phyloP scores from a whole-genome alignment of 352 stramenopile genomes.

The Aphanomyces euteiches region DNA sequence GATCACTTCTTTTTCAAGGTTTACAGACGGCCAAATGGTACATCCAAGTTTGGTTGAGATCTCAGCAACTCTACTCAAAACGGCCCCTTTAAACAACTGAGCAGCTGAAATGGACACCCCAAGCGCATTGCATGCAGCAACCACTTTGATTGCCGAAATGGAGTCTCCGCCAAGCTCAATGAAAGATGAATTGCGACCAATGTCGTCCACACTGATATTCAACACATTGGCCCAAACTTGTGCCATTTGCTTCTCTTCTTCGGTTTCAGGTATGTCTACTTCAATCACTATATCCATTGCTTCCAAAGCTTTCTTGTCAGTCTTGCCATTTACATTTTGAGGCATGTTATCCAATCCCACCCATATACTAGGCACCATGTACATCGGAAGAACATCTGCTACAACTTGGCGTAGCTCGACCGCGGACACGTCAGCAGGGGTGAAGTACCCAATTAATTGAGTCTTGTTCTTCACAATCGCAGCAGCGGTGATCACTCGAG shows the following conservation, averaged over 20 bases:
- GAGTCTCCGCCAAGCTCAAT: constrained; percentile 75
- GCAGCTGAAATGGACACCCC: not conserved
- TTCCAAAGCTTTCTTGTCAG: constrained; percentile 87
- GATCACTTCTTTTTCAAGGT: not conserved
- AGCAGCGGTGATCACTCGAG: constrained; percentile 77
- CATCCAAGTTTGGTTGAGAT: not conserved
- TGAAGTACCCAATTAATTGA: constrained; percentile 90
- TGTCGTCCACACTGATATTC: constrained; percentile 49
- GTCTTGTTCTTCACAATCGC: constrained; percentile 91
- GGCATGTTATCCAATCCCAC: constrained; percentile 75
- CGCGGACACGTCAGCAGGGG: constrained; percentile 67
- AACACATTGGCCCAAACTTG: constrained; percentile 65
- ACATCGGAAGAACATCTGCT: constrained; percentile 74
- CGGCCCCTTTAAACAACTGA: not conserved
- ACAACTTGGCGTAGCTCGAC: constrained; percentile 64
- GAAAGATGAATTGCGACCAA: constrained; percentile 64
- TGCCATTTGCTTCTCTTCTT: constrained; percentile 57
- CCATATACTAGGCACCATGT: constrained; percentile 77
- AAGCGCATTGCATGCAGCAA: not conserved
- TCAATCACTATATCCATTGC: constrained; percentile 66
- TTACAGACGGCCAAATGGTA: not conserved
- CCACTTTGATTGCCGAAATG: not conserved
- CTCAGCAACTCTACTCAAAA: not conserved
- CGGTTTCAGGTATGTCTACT: constrained; percentile 44
- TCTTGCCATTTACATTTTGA: constrained; percentile 83